Evolutionary conservation across 179 eudicot genomes (phyloP).

Genomic region (Beta corolliflora): DNA sequence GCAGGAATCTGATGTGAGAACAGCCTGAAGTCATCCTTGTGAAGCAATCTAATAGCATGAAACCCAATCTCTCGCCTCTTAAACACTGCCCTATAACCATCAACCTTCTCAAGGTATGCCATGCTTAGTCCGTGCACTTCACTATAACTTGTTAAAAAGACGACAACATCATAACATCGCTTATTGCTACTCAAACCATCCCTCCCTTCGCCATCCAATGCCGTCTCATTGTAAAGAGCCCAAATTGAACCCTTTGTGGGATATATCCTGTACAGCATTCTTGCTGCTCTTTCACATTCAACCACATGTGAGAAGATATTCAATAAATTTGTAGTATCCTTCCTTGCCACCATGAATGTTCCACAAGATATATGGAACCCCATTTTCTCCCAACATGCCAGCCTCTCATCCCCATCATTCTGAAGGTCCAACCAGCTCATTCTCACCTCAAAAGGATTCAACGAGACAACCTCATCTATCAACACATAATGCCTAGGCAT

Average conservation of each 20-base stretch:
- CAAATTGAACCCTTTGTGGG: conserved; percentile 89
- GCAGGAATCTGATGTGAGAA: conserved; percentile 95
- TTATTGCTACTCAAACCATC: conserved; percentile 21
- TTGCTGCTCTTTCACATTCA: conserved; percentile 77
- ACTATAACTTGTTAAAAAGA: conserved; percentile 67
- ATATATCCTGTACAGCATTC: conserved; percentile 65
- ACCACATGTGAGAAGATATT: conserved; percentile 78
- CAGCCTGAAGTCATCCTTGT: conserved; percentile 51
- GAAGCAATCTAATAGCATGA: conserved; percentile 64
- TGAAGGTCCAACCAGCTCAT: conserved; percentile 77
- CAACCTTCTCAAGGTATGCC: conserved; percentile 80
- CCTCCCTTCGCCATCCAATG: conserved; percentile 35
- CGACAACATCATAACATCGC: conserved; percentile 59
- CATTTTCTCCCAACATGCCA: conserved; percentile 46
- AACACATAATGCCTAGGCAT: conserved; percentile 93
- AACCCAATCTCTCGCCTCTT: conserved; percentile 69
- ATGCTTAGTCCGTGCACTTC: conserved; percentile 74
- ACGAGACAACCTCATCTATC: conserved; percentile 66
- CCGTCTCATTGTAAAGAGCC: conserved; percentile 61
- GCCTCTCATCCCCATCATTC: conserved; percentile 42
- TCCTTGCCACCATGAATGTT: conserved; percentile 58
- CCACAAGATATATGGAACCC: conserved; percentile 74
- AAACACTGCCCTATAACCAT: conserved; percentile 71
- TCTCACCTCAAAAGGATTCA: conserved; percentile 65
- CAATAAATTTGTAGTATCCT: conserved; percentile 43